These are phyloP conservation scores for Colletotrichum sansevieriae DNA, from an alignment of 2,329 filamentous ascomycete genomes.

Conservation along the genomic window DNA sequence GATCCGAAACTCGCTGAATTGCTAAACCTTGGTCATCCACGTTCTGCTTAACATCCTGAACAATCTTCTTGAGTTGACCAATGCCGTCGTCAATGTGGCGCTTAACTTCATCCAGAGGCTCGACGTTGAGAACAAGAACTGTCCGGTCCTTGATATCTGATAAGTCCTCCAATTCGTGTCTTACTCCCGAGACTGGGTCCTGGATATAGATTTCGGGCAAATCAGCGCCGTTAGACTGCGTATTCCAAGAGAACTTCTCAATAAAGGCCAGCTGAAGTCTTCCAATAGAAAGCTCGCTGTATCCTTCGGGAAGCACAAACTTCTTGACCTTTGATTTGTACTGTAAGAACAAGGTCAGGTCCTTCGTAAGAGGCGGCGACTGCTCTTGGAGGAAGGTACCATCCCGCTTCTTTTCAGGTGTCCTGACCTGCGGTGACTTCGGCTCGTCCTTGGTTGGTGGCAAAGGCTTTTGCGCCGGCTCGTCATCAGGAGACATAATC, in stretches of 20 bases:
- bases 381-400: constrained; percentile 71
- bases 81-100: constrained; percentile 95
- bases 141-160: constrained; percentile 94
- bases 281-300: constrained; percentile 86
- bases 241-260: constrained; percentile 99
- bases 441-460: constrained; percentile 42
- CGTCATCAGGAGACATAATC: constrained; percentile 46
- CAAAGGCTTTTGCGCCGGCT: constrained; percentile 48
- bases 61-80: constrained; percentile 80
- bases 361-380: constrained; percentile 80
- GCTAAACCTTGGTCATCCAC: constrained; percentile 86
- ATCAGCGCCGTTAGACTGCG: constrained; percentile 91
- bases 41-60: constrained; percentile 88
- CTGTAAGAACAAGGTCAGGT: constrained; percentile 93
- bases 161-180: constrained; percentile 95
- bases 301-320: constrained; percentile 87
- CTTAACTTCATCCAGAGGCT: constrained; percentile 95
- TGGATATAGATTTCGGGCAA: constrained; percentile 98
- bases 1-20: constrained; percentile 88
- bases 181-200: constrained; percentile 93
- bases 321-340: constrained; percentile 99
- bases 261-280: constrained; percentile 96
- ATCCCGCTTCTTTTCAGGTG: constrained; percentile 58
- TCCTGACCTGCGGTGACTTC: constrained; percentile 49
- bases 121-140: constrained; percentile 94